These are phyloP conservation scores for Stellera chamaejasme DNA, from an alignment of 345 rosid genomes.

Conservation along the genomic window DNA sequence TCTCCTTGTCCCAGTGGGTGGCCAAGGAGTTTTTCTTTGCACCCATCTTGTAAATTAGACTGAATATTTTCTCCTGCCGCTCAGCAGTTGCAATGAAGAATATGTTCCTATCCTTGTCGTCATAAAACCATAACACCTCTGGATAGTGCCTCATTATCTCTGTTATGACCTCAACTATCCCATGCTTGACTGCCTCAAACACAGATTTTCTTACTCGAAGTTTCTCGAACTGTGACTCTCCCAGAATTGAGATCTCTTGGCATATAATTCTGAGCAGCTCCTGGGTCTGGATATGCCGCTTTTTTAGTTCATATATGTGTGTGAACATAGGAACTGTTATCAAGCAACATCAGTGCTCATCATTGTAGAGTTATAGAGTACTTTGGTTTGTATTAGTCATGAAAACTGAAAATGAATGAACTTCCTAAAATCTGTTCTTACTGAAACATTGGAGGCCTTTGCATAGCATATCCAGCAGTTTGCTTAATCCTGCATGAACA, in stretches of 20 bases:
- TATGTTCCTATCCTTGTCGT: constrained; percentile 31
- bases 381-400: not conserved
- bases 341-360: not conserved
- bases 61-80: constrained; percentile 69
- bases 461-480: constrained; percentile 12
- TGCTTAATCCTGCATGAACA: constrained; percentile 11
- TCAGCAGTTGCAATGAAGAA: constrained; percentile 47
- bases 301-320: constrained; percentile 38
- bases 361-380: not conserved
- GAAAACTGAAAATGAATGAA: not conserved
- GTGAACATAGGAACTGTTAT: constrained; percentile 40
- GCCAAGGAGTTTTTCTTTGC: constrained; percentile 47
- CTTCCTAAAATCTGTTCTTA: constrained; percentile 13
- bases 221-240: constrained; percentile 19
- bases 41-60: constrained; percentile 54
- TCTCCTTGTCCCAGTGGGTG: constrained; percentile 29
- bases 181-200: constrained; percentile 49
- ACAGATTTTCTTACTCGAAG: constrained; percentile 31
- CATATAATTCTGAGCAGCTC: constrained; percentile 41
- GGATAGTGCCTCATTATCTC: constrained; percentile 49
- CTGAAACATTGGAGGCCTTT: constrained; percentile 17
- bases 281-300: constrained; percentile 41
- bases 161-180: constrained; percentile 48
- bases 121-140: constrained; percentile 46
- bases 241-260: constrained; percentile 33